A percentile compares a stretch with the other conserved stretches of the same genome.
phyloP scores from a whole-genome alignment of 2,329 filamentous ascomycete genomes.

The Hymenoscyphus scutula region DNA sequence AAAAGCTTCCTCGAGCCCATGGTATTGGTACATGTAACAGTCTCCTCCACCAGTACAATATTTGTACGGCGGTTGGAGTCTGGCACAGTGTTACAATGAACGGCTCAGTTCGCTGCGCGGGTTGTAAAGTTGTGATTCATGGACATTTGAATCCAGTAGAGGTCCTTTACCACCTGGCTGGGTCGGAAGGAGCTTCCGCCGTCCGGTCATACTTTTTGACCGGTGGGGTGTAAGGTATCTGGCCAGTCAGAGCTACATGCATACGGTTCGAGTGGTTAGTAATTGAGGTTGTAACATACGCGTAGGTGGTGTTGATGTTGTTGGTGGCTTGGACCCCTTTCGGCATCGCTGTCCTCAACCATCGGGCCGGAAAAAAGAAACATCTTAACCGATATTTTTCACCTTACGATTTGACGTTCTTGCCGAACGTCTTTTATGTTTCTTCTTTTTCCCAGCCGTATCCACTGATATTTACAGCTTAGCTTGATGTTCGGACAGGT shows the following conservation, averaged over 20 bases:
- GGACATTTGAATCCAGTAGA: background rate
- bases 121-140: background rate
- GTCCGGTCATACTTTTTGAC: background rate
- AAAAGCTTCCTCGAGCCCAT: no score
- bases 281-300: no score
- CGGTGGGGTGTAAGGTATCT: background rate
- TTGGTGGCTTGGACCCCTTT: constrained; percentile 1
- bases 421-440: background rate
- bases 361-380: no score
- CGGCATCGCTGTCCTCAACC: background rate
- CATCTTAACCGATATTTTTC: background rate
- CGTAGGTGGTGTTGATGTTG: background rate
- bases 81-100: background rate
- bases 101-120: background rate
- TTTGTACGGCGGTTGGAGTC: background rate
- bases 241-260: no score
- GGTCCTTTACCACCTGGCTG: background rate
- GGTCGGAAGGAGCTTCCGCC: background rate
- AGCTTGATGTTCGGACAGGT: background rate
- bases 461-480: background rate
- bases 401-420: background rate
- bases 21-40: no score
- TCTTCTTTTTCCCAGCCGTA: background rate
- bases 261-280: no score
- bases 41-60: no score